Conservation (phyloP, 495 filamentous ascomycete species). For the Filosporella fistucella region DNA sequence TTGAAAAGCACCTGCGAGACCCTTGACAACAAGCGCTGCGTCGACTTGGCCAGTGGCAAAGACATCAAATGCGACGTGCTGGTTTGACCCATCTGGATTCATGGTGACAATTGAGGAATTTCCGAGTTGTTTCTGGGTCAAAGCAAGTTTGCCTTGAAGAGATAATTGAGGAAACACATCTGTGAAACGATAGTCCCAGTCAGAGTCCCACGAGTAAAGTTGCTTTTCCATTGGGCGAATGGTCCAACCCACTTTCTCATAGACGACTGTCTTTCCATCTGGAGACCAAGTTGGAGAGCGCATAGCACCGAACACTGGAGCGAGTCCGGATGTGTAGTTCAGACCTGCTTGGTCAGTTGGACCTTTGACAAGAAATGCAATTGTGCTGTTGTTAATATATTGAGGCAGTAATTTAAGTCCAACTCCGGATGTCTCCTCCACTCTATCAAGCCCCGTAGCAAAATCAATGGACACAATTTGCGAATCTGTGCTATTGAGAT, state of each 20-base stretch:
- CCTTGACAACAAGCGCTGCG: not conserved
- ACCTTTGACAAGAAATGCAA: conserved; percentile 13
- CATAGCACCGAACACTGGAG: not conserved
- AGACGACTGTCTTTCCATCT: conserved; percentile 17
- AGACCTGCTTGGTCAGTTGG: conserved; percentile 10
- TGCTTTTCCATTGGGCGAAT: conserved; percentile 14
- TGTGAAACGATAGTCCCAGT: conserved; percentile 22
- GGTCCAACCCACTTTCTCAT: conserved; percentile 7
- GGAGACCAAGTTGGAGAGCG: conserved; percentile 19
- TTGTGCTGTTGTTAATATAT: conserved; percentile 1
- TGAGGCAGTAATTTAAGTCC: conserved; percentile 6
- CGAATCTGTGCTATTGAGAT: conserved; percentile 1
- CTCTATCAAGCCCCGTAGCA: conserved; percentile 12
- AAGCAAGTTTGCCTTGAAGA: conserved; percentile 6
- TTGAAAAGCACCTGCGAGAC: conserved; percentile 18
- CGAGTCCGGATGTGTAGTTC: conserved; percentile 13
- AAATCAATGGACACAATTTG: conserved; percentile 18
- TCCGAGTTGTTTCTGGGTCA: conserved; percentile 17
- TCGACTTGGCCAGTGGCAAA: not conserved
- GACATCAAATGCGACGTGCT: conserved; percentile 8
- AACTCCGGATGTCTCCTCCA: conserved; percentile 8
- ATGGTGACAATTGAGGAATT: conserved; percentile 17
- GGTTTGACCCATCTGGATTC: conserved; percentile 7
- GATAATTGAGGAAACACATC: conserved; percentile 19
- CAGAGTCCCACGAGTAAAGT: conserved; percentile 16